phyloP scores from a whole-genome alignment of 192 early-diverging fungal genomes.

The Coemansia sp. region DNA sequence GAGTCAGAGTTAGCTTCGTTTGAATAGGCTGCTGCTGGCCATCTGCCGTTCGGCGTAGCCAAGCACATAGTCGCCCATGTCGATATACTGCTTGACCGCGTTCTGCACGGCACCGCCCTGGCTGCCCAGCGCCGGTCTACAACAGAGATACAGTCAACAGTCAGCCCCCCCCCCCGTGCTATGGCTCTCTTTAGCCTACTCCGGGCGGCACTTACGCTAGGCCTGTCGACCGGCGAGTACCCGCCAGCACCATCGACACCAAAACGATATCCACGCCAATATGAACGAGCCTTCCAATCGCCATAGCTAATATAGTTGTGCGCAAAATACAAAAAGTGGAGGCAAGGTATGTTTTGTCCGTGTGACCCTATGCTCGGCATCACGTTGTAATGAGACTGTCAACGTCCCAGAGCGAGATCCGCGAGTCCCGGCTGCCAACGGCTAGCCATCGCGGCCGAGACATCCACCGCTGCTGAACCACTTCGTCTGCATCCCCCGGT shows the following conservation, averaged over 20 bases:
- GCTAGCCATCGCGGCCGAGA: conserved; percentile 37
- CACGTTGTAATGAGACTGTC: background rate
- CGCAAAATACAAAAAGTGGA: background rate
- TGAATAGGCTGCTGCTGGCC: conserved; percentile 16
- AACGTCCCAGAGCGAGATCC: conserved; percentile 40
- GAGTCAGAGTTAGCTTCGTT: conserved; percentile 4
- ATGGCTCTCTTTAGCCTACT: no score
- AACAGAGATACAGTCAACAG: background rate
- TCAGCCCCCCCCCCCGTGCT: no score
- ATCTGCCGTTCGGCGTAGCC: conserved; percentile 11
- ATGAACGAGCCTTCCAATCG: conserved; percentile 21
- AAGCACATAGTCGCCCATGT: conserved; percentile 22
- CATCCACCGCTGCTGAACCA: conserved; percentile 32
- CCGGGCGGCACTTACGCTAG: conserved; percentile 16
- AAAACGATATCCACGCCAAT: conserved; percentile 25
- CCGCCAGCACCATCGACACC: conserved; percentile 31
- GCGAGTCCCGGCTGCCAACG: conserved; percentile 31
- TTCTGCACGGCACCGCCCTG: conserved; percentile 1
- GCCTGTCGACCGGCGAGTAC: conserved; percentile 27
- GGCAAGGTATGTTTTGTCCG: background rate
- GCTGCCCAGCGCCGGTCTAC: conserved; percentile 11
- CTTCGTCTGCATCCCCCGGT: conserved; percentile 7
- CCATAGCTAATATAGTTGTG: background rate
- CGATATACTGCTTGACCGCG: conserved; percentile 13
- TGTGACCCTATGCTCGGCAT: background rate